These are phyloP conservation scores for Wallacemonas sp. DNA, from an alignment of 208 protist genomes.

Conservation along the genomic window DNA sequence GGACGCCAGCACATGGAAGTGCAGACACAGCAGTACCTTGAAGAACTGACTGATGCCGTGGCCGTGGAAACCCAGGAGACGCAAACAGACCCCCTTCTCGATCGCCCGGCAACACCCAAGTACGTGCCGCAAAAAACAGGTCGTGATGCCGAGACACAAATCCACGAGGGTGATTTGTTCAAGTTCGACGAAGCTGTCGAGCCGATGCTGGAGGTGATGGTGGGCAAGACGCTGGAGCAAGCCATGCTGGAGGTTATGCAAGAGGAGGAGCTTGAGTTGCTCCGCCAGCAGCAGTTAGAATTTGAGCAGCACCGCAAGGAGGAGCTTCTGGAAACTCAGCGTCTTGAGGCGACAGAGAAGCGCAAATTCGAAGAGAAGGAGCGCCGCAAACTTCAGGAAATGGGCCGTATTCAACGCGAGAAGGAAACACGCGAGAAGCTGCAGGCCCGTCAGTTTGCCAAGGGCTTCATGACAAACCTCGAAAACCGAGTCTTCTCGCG, in stretches of 20 bases:
- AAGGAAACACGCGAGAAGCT: constrained; percentile 92
- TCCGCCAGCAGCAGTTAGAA: constrained; percentile 94
- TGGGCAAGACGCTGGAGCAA: constrained; percentile 98
- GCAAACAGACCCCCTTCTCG: constrained; percentile 96
- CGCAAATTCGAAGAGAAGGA: constrained; percentile 96
- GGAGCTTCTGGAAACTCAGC: constrained; percentile 95
- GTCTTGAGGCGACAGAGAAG: constrained; percentile 94
- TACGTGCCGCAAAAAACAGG: constrained; percentile 95
- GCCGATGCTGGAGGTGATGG: constrained; percentile 96
- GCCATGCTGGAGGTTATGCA: constrained; percentile 97
- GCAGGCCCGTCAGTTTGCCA: constrained; percentile 92
- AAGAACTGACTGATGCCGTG: constrained; percentile 93
- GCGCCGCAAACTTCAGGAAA: constrained; percentile 93
- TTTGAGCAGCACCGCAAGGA: constrained; percentile 96
- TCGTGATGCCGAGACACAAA: constrained; percentile 95
- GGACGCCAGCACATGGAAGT: constrained; percentile 92
- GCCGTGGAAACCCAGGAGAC: constrained; percentile 85
- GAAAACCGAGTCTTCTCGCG: constrained; percentile 90
- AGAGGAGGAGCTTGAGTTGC: constrained; percentile 96
- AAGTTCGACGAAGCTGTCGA: constrained; percentile 97
- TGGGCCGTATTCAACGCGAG: constrained; percentile 88
- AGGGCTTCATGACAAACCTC: constrained; percentile 92
- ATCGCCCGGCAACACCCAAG: constrained; percentile 92
- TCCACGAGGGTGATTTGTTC: constrained; percentile 97
- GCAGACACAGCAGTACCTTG: constrained; percentile 97